phyloP scores from a whole-genome alignment of 495 filamentous ascomycete genomes.

The Penicillium pancosmium region DNA sequence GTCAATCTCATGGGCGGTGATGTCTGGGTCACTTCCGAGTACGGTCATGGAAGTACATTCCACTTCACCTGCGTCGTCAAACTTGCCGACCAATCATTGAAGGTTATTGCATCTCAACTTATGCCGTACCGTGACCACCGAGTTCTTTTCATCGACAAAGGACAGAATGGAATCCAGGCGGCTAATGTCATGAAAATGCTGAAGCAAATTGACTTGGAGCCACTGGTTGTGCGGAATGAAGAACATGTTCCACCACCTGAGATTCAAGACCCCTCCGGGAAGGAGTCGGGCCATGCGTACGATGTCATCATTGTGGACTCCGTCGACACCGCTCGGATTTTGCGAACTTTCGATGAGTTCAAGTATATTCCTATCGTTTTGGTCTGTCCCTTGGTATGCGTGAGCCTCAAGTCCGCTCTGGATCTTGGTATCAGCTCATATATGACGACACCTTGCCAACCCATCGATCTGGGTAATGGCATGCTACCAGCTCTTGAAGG shows the following conservation, averaged over 20 bases:
- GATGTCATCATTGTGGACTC: slow-evolving; percentile 98
- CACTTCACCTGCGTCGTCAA: slow-evolving; percentile 96
- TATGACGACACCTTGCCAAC: slow-evolving; percentile 96
- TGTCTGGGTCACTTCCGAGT: slow-evolving; percentile 94
- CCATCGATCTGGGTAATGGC: slow-evolving; percentile 95
- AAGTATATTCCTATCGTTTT: slow-evolving; percentile 98
- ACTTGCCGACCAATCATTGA: slow-evolving; percentile 79
- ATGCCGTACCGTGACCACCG: slow-evolving; percentile 84
- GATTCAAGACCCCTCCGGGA: slow-evolving; percentile 56
- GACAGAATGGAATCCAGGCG: slow-evolving; percentile 71
- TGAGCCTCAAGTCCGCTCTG: slow-evolving; percentile 91
- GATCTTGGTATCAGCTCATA: slow-evolving; percentile 97
- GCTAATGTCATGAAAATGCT: slow-evolving; percentile 80
- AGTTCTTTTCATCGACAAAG: slow-evolving; percentile 95
- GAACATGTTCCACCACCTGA: slow-evolving; percentile 62
- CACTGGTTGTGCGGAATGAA: slow-evolving; percentile 75
- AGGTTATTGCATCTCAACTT: slow-evolving; percentile 79
- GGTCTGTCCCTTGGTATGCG: slow-evolving; percentile 85
- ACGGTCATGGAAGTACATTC: slow-evolving; percentile 92
- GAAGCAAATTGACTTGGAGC: slow-evolving; percentile 74
- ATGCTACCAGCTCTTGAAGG: slow-evolving; percentile 98
- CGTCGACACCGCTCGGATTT: slow-evolving; percentile 80
- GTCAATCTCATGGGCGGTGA: slow-evolving; percentile 98
- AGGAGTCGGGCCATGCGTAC: slow-evolving; percentile 69
- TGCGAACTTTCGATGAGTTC: slow-evolving; percentile 89